Conservation (phyloP, 2,329 filamentous ascomycete species). For the Phyllosticta paracitricarpa region DNA sequence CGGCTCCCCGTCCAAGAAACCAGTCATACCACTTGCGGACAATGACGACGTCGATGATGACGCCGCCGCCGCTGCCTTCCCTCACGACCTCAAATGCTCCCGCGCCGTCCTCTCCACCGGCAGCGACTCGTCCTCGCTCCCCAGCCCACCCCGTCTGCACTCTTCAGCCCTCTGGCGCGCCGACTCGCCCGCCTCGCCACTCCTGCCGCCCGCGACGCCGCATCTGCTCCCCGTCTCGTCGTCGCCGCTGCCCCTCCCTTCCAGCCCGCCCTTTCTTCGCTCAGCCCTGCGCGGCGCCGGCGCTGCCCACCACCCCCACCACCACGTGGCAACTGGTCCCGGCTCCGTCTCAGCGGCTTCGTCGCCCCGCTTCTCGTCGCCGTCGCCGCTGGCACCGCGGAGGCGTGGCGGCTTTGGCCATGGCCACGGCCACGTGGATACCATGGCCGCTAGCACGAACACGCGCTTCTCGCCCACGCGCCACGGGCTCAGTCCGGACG, state of each 20-base stretch:
- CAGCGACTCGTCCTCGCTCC: neutral
- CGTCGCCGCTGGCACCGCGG: neutral
- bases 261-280: neutral
- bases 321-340: neutral
- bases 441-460: too few relatives aligned
- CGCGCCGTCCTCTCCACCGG: neutral
- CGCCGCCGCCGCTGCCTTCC: neutral
- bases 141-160: neutral
- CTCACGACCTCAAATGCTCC: neutral
- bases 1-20: neutral
- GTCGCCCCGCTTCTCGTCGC: neutral
- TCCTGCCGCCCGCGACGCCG: neutral
- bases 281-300: neutral
- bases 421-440: too few relatives aligned
- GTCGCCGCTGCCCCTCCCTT: neutral
- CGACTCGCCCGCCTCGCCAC: neutral
- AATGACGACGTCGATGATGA: too few relatives aligned
- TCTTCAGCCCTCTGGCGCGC: neutral
- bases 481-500: conserved; percentile 33
- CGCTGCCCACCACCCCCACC: too few relatives aligned
- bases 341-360: neutral
- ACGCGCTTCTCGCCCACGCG: conserved; percentile 50
- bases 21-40: neutral
- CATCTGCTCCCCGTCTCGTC: neutral
- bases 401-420: too few relatives aligned